A percentile compares a stretch with the other conserved stretches of the same genome.
Conservation (phyloP, 805 yeast genomes). For the Teunomyces lycoperdinae region DNA sequence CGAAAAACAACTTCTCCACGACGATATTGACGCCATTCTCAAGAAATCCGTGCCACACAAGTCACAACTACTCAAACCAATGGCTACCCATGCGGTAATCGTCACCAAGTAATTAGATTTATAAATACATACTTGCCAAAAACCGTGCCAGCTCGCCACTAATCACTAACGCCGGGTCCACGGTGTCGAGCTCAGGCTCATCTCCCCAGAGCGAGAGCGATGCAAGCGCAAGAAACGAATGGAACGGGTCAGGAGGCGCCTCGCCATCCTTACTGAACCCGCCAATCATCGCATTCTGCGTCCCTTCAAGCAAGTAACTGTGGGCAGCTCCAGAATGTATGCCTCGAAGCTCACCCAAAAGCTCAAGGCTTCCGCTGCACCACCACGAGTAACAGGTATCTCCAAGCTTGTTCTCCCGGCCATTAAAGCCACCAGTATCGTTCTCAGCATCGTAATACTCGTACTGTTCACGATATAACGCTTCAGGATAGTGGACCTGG, state of each 20-base stretch:
- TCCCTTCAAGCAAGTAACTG: constrained; percentile 47
- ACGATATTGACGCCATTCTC: constrained; percentile 27
- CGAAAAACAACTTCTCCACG: constrained; percentile 31
- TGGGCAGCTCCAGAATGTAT: constrained; percentile 38
- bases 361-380: constrained; percentile 58
- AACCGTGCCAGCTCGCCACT: constrained; percentile 3
- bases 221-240: constrained; percentile 61
- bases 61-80: constrained; percentile 7
- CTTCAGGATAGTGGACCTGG: constrained; percentile 45
- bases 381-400: constrained; percentile 91
- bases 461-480: constrained; percentile 28
- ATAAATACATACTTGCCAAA: background rate
- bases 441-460: constrained; percentile 35
- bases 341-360: constrained; percentile 33
- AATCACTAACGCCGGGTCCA: constrained; percentile 6
- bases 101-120: background rate
- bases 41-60: constrained; percentile 8
- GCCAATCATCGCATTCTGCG: constrained; percentile 66
- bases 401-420: constrained; percentile 77
- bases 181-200: background rate
- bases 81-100: constrained; percentile 13
- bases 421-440: constrained; percentile 81
- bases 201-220: constrained; percentile 37
- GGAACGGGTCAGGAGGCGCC: constrained; percentile 69
- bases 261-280: constrained; percentile 73